Percentiles rank a stretch among this genome's conserved stretches.
phyloP scores from a whole-genome alignment of 2,329 filamentous ascomycete genomes.

The Macrophomina phaseolina region DNA sequence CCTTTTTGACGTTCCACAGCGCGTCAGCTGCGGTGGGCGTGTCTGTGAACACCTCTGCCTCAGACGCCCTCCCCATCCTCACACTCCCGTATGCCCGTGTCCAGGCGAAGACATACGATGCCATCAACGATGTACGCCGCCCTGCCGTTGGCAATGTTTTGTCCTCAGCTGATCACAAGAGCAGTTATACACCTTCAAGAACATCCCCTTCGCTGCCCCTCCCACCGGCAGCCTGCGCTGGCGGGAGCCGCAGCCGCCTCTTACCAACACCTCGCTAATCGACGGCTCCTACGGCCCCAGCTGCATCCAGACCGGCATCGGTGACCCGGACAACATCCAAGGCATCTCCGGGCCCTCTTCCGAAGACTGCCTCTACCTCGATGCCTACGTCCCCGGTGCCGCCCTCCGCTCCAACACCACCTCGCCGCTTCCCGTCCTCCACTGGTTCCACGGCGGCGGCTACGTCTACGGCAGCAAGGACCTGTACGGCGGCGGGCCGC shows the following conservation, averaged over 20 bases:
- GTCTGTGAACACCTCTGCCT: neutral
- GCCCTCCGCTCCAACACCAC: constrained; percentile 44
- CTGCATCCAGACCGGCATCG: constrained; percentile 19
- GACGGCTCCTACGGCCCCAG: neutral
- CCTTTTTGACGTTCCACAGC: neutral
- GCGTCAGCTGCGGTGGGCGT: neutral
- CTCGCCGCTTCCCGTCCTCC: constrained; percentile 50
- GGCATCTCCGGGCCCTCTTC: constrained; percentile 18
- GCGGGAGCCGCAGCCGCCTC: constrained; percentile 47
- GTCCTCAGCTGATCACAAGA: constrained; percentile 14
- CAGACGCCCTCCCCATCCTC: constrained; percentile 36
- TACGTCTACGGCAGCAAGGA: constrained; percentile 54
- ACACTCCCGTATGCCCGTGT: constrained; percentile 44
- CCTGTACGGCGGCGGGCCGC: constrained; percentile 46
- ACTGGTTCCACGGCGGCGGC: constrained; percentile 52
- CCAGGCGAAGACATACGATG: constrained; percentile 39
- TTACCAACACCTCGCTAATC: neutral
- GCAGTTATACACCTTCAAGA: constrained; percentile 47
- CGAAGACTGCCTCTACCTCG: constrained; percentile 59
- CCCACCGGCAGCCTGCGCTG: constrained; percentile 50
- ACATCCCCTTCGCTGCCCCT: constrained; percentile 53
- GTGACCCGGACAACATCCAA: constrained; percentile 9
- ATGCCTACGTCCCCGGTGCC: constrained; percentile 55
- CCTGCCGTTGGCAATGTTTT: neutral
- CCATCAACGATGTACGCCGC: constrained; percentile 8